Conservation (phyloP, 306 rosid species). For the Mucuna pruriens region DNA sequence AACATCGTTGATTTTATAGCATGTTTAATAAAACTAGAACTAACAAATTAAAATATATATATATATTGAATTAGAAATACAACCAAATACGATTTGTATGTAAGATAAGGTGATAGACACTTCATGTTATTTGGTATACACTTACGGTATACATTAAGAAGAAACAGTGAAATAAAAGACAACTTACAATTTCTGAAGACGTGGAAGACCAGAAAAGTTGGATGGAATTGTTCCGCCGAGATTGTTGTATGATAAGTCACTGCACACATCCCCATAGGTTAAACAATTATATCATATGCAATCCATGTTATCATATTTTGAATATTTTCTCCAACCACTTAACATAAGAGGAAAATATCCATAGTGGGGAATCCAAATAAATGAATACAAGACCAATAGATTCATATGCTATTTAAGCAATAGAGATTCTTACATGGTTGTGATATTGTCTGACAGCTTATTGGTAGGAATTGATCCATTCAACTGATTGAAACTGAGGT, state of each 20-base stretch:
- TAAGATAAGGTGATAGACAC: slow-evolving; percentile 8
- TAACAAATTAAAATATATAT: background rate
- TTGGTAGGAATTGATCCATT: slow-evolving; percentile 67
- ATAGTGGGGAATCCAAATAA: slow-evolving; percentile 7
- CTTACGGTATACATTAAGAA: background rate
- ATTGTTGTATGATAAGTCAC: slow-evolving; percentile 72
- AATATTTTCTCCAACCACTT: background rate
- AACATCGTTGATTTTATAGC: slow-evolving; percentile 14
- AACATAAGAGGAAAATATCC: slow-evolving; percentile 5
- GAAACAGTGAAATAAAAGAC: slow-evolving; percentile 11
- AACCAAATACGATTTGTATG: background rate
- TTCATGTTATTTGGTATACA: background rate
- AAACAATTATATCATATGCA: background rate
- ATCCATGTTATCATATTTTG: slow-evolving; percentile 18
- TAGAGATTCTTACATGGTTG: slow-evolving; percentile 71
- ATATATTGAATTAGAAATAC: background rate
- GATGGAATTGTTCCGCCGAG: slow-evolving; percentile 76
- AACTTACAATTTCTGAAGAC: slow-evolving; percentile 84
- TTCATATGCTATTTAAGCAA: slow-evolving; percentile 29
- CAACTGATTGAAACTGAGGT: slow-evolving; percentile 78
- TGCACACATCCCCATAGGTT: slow-evolving; percentile 40
- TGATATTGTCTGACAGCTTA: slow-evolving; percentile 70
- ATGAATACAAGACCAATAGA: slow-evolving; percentile 20
- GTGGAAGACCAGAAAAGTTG: slow-evolving; percentile 63
- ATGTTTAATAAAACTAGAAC: slow-evolving; percentile 1